Conservation (phyloP, 2,329 filamentous ascomycete species). For the Pseudopyrenochaeta lycopersici region DNA sequence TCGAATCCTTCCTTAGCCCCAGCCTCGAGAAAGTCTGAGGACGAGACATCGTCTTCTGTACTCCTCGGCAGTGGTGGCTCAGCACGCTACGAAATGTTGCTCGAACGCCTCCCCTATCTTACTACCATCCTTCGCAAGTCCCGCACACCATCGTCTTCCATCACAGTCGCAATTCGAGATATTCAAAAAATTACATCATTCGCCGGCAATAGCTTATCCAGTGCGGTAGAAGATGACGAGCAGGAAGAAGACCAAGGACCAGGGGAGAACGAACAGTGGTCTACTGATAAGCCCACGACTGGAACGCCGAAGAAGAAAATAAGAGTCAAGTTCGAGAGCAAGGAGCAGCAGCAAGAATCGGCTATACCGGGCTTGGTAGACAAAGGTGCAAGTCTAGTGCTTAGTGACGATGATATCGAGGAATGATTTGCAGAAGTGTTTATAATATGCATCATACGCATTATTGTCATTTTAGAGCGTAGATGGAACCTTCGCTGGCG, state of each 20-base stretch:
- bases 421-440: slow-evolving; percentile 35
- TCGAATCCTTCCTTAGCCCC: slow-evolving; percentile 16
- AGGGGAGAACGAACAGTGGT: slow-evolving; percentile 50
- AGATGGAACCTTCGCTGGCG: background rate
- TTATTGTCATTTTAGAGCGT: background rate
- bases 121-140: slow-evolving; percentile 64
- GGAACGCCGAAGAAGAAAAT: slow-evolving; percentile 32
- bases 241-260: slow-evolving; percentile 41
- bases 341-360: slow-evolving; percentile 27
- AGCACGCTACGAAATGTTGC: slow-evolving; percentile 75
- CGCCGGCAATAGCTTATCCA: slow-evolving; percentile 38
- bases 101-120: slow-evolving; percentile 90
- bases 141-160: slow-evolving; percentile 36
- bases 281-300: slow-evolving; percentile 52
- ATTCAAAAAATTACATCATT: slow-evolving; percentile 76
- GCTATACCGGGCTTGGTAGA: slow-evolving; percentile 33
- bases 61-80: slow-evolving; percentile 69
- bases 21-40: slow-evolving; percentile 9
- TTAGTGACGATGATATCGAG: slow-evolving; percentile 60
- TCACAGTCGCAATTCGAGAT: slow-evolving; percentile 57
- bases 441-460: background rate
- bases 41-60: slow-evolving; percentile 22
- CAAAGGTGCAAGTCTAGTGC: slow-evolving; percentile 46
- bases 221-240: slow-evolving; percentile 42
- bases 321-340: slow-evolving; percentile 29